Evolutionary conservation across 2,329 filamentous ascomycete genomes (phyloP).

Genomic region (Phialophora chinensis): DNA sequence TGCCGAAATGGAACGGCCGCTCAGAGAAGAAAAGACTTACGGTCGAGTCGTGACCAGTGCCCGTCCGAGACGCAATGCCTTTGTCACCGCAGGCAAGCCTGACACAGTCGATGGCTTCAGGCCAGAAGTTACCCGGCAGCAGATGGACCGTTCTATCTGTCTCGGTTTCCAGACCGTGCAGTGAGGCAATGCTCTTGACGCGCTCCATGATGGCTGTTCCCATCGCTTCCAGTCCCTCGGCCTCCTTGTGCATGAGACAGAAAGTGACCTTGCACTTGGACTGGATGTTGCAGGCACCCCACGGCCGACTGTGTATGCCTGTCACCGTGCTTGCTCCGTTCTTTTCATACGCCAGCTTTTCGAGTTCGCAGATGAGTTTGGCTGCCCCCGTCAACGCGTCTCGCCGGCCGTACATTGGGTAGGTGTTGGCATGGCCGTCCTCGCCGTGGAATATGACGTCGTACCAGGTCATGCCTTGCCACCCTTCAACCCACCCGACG

Average conservation of each 20-base stretch:
- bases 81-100: conserved; percentile 39
- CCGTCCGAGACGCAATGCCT: conserved; percentile 37
- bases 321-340: conserved; percentile 11
- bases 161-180: conserved; percentile 37
- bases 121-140: conserved; percentile 39
- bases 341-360: conserved; percentile 4
- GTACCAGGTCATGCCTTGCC: conserved; percentile 77
- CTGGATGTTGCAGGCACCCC: conserved; percentile 6
- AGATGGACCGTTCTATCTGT: conserved; percentile 37
- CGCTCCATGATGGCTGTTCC: conserved; percentile 34
- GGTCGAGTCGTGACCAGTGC: conserved; percentile 41
- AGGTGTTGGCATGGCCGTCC: conserved; percentile 77
- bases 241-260: neutral
- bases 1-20: conserved; percentile 5
- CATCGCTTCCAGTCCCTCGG: conserved; percentile 38
- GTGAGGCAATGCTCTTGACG: conserved; percentile 32
- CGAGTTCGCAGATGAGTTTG: conserved; percentile 44
- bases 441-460: conserved; percentile 68
- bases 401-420: conserved; percentile 67
- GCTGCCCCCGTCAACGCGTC: conserved; percentile 72
- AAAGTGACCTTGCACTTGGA: conserved; percentile 6
- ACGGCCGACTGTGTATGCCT: neutral
- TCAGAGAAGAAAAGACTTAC: conserved; percentile 35
- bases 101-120: conserved; percentile 40
- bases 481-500: conserved; percentile 73